A percentile compares a stretch with the other conserved stretches of the same genome.
Conservation (phyloP, 495 filamentous ascomycete species). For the Neurospora hispaniola region DNA sequence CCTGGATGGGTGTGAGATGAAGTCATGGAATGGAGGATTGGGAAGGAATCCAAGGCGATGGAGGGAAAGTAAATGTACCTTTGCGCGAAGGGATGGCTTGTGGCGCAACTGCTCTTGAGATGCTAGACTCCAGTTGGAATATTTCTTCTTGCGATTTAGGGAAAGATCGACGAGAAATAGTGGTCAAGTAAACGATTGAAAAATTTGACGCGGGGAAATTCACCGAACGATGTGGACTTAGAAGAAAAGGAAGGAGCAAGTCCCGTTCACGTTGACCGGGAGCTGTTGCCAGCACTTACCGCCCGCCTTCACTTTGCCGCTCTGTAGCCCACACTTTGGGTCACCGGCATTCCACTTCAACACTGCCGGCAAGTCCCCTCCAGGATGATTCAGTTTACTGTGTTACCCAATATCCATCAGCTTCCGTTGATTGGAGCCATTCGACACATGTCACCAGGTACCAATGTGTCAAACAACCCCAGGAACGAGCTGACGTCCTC, state of each 20-base stretch:
- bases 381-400: not conserved
- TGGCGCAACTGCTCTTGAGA: not conserved
- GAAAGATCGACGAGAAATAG: too few relatives aligned
- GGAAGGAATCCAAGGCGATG: too few relatives aligned
- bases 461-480: not conserved
- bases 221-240: not conserved
- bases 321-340: not conserved
- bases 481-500: not conserved
- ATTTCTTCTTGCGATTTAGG: not conserved
- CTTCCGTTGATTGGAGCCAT: not conserved
- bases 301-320: not conserved
- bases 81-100: not conserved
- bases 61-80: not conserved
- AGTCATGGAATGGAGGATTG: not conserved
- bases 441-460: not conserved
- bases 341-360: not conserved
- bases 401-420: not conserved
- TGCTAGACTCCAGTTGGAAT: not conserved
- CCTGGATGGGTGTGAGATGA: not conserved
- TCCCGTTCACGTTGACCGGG: too few relatives aligned
- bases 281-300: not conserved
- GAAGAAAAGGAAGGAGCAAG: not conserved
- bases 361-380: not conserved
- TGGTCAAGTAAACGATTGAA: too few relatives aligned
- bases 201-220: not conserved